Percentiles rank a stretch among this genome's conserved stretches.
Conservation (phyloP, 805 yeast genomes). For the Torulaspora maleeae region DNA sequence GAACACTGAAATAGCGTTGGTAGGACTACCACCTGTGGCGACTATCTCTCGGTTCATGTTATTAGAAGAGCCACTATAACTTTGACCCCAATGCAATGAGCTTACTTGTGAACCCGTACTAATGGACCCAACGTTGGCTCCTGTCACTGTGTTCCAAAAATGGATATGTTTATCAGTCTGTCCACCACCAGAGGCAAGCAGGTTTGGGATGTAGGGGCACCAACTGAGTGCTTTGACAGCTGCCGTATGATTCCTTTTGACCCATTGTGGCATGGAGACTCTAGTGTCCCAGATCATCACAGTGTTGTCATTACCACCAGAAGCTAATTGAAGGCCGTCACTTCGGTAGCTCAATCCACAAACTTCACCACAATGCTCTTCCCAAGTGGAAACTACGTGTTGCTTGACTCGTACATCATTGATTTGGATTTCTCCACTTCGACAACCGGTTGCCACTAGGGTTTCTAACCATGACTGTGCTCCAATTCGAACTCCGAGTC, state of each 20-base stretch:
- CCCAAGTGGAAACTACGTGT: conserved; percentile 60
- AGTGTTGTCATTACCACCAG: conserved; percentile 92
- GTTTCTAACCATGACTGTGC: conserved; percentile 83
- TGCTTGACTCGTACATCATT: conserved; percentile 85
- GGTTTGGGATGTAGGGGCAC: conserved; percentile 81
- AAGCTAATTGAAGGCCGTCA: conserved; percentile 82
- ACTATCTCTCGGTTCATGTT: conserved; percentile 57
- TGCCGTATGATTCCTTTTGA: conserved; percentile 78
- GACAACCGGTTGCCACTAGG: conserved; percentile 77
- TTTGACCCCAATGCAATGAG: conserved; percentile 86
- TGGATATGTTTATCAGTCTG: conserved; percentile 82
- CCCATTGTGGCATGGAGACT: conserved; percentile 59
- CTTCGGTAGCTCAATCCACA: conserved; percentile 84
- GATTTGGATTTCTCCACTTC: conserved; percentile 76
- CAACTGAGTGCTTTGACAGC: conserved; percentile 94
- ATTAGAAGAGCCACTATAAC: conserved; percentile 21
- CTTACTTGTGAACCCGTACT: conserved; percentile 93
- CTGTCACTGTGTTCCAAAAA: conserved; percentile 93
- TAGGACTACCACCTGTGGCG: conserved; percentile 91
- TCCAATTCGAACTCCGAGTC: conserved; percentile 72
- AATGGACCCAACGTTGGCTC: conserved; percentile 76
- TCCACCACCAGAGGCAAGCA: conserved; percentile 97
- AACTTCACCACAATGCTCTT: conserved; percentile 78
- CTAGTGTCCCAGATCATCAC: conserved; percentile 93
- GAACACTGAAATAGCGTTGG: conserved; percentile 76